Evolutionary conservation across 768 basidiomycete genomes (phyloP), one percentile per base, ranked within the genome.

Genomic region (Pleurotus salmoneostramineus): DNA sequence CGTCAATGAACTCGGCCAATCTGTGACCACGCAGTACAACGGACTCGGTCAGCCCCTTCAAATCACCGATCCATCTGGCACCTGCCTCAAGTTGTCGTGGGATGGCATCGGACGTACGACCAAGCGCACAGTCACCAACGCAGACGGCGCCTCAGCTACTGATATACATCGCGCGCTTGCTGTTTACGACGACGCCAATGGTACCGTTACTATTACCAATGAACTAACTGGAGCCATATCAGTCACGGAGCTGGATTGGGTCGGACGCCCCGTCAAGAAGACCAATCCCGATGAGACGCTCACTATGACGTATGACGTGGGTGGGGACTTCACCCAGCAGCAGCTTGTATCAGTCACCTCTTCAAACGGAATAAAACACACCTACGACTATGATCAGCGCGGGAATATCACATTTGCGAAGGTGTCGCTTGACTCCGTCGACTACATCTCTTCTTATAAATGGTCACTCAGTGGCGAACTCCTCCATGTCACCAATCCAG

Each of bases 81-180:
- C 45, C 8, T 50, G 27, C 6, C 44, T 61, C 27, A 6, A 27
- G 42, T 37, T 61, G 11, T 43, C 49, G 35, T 61, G 60, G 60
- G 60, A 61, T 46, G 60, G 60, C 6, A 56, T 61, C 5, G 57
- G 42, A n/a, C 46, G 60, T n/a, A 34, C 48, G 3, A 43, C 32
- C 4, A 55, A 35, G 15, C 52, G 52, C 5, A 40, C 14, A 21
- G 40, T 55, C n/a, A 17, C 52, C 8, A 55, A 55, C 17, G n/a
- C 40, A 15, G 52, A 55, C 40, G 17, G 21, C 8, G 40, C 37
- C 1, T n/a, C 40, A 8, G 32, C 40, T n/a, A 55, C 4, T 15
- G 52, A 55, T n/a, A 55, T 55, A 10, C 52, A 55, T 11, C 14
- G 37, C 11, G 37, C 52, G 11, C 27, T 40, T 5, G 52, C 52